phyloP scores from a whole-genome alignment of 169 alveolate species.

The Plasmodium inui region DNA sequence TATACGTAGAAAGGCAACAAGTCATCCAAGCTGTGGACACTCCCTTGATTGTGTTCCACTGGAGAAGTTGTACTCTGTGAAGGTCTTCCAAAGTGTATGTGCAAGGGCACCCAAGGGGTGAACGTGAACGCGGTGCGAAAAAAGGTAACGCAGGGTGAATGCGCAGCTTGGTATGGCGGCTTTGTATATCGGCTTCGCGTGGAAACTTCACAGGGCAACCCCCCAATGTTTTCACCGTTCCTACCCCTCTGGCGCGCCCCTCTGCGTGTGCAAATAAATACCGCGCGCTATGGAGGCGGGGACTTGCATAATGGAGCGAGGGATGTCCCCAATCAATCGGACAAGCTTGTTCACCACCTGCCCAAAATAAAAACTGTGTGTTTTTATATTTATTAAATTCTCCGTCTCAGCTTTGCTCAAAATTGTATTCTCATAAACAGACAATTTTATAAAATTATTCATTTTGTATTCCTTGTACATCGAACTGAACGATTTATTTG shows the following conservation, averaged over 20 bases:
- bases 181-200: no score
- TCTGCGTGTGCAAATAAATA: conserved; percentile 45
- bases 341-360: conserved; percentile 31
- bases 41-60: background rate
- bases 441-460: conserved; percentile 33
- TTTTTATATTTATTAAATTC: conserved; percentile 50
- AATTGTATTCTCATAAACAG: conserved; percentile 65
- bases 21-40: background rate
- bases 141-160: background rate
- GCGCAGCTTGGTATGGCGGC: no score
- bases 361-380: conserved; percentile 52
- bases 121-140: background rate
- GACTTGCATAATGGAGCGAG: conserved; percentile 44
- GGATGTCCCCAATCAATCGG: conserved; percentile 28
- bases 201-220: no score
- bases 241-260: background rate
- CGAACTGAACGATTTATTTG: conserved; percentile 42
- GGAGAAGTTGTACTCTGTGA: background rate
- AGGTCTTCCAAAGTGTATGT: background rate
- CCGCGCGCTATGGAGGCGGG: conserved; percentile 70
- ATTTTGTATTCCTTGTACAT: conserved; percentile 56
- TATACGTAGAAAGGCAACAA: background rate
- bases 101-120: background rate
- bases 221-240: no score
- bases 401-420: conserved; percentile 58